A percentile compares a stretch with the other conserved stretches of the same genome.
phyloP scores from a whole-genome alignment of 163 green algal species.

The Botryococcus braunii region DNA sequence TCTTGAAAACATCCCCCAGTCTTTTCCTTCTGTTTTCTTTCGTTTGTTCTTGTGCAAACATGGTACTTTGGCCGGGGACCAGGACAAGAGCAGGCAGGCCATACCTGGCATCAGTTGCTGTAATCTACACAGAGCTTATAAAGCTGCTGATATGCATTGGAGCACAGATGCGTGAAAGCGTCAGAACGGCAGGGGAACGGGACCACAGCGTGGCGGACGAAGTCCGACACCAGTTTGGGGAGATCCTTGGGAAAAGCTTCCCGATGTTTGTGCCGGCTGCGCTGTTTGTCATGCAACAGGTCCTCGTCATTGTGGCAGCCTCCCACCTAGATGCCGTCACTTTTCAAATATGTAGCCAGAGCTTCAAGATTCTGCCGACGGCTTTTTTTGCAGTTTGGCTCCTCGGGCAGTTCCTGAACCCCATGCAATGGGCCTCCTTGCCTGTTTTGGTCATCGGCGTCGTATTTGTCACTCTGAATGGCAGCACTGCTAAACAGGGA shows the following conservation, averaged over 20 bases:
- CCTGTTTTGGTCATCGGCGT: slow-evolving; percentile 45
- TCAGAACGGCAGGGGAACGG: background rate
- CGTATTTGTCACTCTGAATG: slow-evolving; percentile 46
- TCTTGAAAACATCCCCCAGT: no score
- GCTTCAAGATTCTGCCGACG: slow-evolving; percentile 58
- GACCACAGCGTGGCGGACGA: slow-evolving; percentile 4
- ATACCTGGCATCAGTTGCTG: slow-evolving; percentile 48
- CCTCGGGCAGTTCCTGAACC: slow-evolving; percentile 42
- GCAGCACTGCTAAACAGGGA: slow-evolving; percentile 4
- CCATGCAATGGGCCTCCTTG: slow-evolving; percentile 48
- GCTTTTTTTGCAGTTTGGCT: slow-evolving; percentile 49
- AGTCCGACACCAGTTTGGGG: slow-evolving; percentile 4
- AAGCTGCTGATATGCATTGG: slow-evolving; percentile 48
- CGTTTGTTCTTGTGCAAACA: background rate
- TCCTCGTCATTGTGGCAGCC: slow-evolving; percentile 47
- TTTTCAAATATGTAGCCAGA: slow-evolving; percentile 56
- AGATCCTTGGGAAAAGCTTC: slow-evolving; percentile 18
- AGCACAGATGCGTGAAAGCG: slow-evolving; percentile 14
- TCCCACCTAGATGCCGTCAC: slow-evolving; percentile 49
- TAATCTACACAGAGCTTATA: slow-evolving; percentile 44
- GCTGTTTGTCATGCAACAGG: slow-evolving; percentile 60
- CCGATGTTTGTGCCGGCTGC: slow-evolving; percentile 47
- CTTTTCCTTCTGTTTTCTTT: no score
- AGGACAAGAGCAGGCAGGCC: slow-evolving; percentile 20
- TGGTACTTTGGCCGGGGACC: slow-evolving; percentile 26